These are phyloP conservation scores for Lasiodiplodia sp. DNA, from an alignment of 2,329 filamentous ascomycete genomes.

Conservation along the genomic window DNA sequence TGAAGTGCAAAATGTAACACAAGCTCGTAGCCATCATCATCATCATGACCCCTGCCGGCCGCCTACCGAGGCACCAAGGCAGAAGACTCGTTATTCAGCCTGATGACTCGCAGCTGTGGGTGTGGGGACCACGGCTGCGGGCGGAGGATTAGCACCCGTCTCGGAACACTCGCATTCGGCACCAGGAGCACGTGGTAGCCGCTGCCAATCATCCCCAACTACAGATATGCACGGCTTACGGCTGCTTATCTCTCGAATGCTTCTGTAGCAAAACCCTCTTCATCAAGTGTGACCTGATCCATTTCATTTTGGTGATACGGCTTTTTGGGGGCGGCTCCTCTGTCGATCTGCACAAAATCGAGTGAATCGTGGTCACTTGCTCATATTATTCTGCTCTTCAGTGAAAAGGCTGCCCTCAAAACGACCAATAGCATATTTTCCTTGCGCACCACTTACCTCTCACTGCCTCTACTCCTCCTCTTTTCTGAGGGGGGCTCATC, in stretches of 20 bases:
- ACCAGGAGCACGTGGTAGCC: slow-evolving; percentile 9
- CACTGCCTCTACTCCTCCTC: background rate
- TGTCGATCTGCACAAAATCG: background rate
- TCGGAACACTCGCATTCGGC: slow-evolving; percentile 13
- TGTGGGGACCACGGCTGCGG: slow-evolving; percentile 3
- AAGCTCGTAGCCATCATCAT: background rate
- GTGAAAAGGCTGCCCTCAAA: background rate
- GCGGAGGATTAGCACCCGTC: slow-evolving; percentile 8
- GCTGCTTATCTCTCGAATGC: slow-evolving; percentile 24
- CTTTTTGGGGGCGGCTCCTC: background rate
- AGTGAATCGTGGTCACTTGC: background rate
- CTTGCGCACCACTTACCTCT: slow-evolving; percentile 3
- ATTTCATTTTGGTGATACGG: background rate
- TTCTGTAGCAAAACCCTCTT: background rate
- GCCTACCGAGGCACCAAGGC: background rate
- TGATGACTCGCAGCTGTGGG: slow-evolving; percentile 23
- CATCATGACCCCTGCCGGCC: background rate
- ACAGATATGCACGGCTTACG: slow-evolving; percentile 4
- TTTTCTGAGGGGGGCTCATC: background rate
- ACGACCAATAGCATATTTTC: background rate
- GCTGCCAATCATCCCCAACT: slow-evolving; percentile 5
- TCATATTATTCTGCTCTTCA: slow-evolving; percentile 8
- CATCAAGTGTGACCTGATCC: background rate
- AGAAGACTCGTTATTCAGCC: background rate
- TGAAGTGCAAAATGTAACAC: background rate